A percentile compares a stretch with the other conserved stretches of the same genome.
phyloP scores from a whole-genome alignment of 257 asterid genomes.

The Solanum chmielewskii region DNA sequence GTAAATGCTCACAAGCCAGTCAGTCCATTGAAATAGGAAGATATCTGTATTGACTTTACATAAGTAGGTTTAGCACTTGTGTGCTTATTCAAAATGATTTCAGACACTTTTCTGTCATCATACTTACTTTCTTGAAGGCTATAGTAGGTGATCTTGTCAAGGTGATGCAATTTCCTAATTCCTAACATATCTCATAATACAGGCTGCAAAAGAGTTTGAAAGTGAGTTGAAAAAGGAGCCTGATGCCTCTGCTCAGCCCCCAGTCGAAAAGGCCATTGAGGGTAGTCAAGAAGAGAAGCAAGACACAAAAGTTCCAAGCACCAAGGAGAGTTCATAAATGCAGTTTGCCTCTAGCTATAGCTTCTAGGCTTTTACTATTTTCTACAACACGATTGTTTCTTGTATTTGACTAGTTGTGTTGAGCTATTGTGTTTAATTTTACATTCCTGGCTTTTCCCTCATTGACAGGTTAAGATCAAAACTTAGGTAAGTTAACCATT shows the following conservation, averaged over 20 bases:
- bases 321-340: conserved; percentile 31
- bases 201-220: conserved; percentile 95
- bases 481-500: not conserved
- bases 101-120: not conserved
- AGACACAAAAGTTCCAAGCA: conserved; percentile 34
- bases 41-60: too few relatives aligned
- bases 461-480: not conserved
- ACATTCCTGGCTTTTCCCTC: not conserved
- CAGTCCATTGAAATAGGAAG: too few relatives aligned
- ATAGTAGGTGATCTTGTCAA: not conserved
- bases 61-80: too few relatives aligned
- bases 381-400: not conserved
- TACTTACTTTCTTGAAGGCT: not conserved
- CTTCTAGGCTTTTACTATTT: not conserved
- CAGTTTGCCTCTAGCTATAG: not conserved
- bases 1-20: not conserved
- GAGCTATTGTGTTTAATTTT: not conserved
- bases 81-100: not conserved
- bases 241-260: conserved; percentile 25
- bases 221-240: conserved; percentile 66
- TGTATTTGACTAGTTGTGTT: conserved; percentile 1
- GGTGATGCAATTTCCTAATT: not conserved
- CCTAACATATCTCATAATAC: not conserved
- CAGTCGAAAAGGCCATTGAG: conserved; percentile 17
- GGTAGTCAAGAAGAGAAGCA: conserved; percentile 34